Conservation (phyloP, 495 filamentous ascomycete genomes). For the Aspergillus panamensis region DNA sequence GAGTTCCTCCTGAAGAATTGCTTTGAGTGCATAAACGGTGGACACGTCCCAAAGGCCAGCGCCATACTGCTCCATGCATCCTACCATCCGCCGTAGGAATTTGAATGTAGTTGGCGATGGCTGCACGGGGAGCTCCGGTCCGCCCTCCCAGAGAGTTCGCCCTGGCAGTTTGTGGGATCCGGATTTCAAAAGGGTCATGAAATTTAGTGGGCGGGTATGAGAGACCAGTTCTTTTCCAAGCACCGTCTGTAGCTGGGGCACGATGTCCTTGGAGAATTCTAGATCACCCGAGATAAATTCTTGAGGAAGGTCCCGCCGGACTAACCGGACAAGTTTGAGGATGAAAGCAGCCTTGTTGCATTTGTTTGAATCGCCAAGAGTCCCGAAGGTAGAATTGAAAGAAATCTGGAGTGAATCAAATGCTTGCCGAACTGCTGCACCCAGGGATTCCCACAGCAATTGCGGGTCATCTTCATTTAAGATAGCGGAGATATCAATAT, state of each 20-base stretch:
- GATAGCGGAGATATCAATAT: constrained; percentile 55
- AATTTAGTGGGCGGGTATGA: constrained; percentile 13
- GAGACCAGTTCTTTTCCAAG: constrained; percentile 41
- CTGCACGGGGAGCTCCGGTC: constrained; percentile 72
- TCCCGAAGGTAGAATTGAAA: constrained; percentile 46
- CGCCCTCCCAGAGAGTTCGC: constrained; percentile 71
- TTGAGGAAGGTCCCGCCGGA: constrained; percentile 61
- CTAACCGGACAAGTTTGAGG: constrained; percentile 70
- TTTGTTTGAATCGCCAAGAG: constrained; percentile 38
- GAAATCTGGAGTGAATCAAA: constrained; percentile 57
- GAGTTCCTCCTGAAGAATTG: constrained; percentile 38
- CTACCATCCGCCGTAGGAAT: constrained; percentile 62
- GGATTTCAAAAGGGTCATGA: constrained; percentile 9
- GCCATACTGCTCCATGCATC: constrained; percentile 65
- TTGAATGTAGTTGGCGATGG: constrained; percentile 75
- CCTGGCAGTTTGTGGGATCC: constrained; percentile 34
- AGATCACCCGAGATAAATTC: constrained; percentile 37
- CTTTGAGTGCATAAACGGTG: constrained; percentile 63
- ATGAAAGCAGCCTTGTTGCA: constrained; percentile 64
- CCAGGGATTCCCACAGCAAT: constrained; percentile 57
- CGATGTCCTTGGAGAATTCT: constrained; percentile 39
- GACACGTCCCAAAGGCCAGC: constrained; percentile 79
- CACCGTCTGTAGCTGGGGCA: constrained; percentile 56
- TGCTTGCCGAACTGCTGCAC: constrained; percentile 52
- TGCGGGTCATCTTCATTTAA: constrained; percentile 72